phyloP scores from a whole-genome alignment of 768 basidiomycete species.

The Suillus americanus region DNA sequence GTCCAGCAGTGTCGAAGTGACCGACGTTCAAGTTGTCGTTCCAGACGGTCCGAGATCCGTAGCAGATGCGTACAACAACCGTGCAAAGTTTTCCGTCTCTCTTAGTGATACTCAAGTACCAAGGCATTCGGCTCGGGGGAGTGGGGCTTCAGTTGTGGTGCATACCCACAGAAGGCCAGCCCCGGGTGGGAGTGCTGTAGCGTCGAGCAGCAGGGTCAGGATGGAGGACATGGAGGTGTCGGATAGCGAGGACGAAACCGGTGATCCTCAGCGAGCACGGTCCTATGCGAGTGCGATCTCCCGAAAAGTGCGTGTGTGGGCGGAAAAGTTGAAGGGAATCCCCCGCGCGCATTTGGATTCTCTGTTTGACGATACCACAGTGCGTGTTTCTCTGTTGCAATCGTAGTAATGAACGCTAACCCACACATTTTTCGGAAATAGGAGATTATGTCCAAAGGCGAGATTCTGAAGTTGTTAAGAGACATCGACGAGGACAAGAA shows the following conservation, averaged over 20 bases:
- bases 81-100: background rate
- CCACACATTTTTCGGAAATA: background rate
- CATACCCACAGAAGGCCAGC: background rate
- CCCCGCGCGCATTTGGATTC: background rate
- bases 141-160: background rate
- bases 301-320: constrained; percentile 17
- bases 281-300: background rate
- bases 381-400: background rate
- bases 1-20: background rate
- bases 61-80: background rate
- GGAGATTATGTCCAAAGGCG: background rate
- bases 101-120: background rate
- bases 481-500: constrained; percentile 24
- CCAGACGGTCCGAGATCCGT: background rate
- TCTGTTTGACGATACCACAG: background rate
- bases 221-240: background rate
- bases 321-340: constrained; percentile 8
- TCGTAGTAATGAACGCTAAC: background rate
- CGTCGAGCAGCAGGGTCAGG: constrained; percentile 1
- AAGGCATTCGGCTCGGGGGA: background rate
- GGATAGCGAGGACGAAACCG: background rate
- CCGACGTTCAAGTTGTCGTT: background rate
- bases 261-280: background rate
- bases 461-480: constrained; percentile 19
- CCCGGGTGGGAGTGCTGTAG: background rate